A percentile compares a stretch with the other conserved stretches of the same genome.
phyloP scores from a whole-genome alignment of 257 asterid species.

The Salvia hispanica region DNA sequence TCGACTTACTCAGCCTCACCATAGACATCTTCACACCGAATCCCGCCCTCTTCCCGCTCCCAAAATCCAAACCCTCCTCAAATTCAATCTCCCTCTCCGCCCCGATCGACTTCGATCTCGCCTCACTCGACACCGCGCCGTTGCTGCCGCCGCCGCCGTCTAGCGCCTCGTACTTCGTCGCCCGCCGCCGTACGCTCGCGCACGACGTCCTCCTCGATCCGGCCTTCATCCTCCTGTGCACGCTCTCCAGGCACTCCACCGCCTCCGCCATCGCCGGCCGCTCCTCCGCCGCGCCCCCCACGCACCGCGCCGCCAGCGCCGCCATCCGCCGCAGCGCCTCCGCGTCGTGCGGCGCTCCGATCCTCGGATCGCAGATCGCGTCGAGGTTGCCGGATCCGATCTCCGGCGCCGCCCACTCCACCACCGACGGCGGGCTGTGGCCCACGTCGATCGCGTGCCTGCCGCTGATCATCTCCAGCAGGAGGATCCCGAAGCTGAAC shows the following conservation, averaged over 20 bases:
- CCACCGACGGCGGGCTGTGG: slow-evolving; percentile 79
- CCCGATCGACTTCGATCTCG: too few relatives aligned
- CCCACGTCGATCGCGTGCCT: slow-evolving; percentile 80
- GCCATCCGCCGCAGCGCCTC: slow-evolving; percentile 52
- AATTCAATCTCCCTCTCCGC: too few relatives aligned
- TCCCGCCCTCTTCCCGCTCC: slow-evolving; percentile 25
- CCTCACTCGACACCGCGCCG: too few relatives aligned
- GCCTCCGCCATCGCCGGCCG: slow-evolving; percentile 90
- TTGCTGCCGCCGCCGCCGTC: too few relatives aligned
- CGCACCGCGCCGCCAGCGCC: slow-evolving; percentile 66
- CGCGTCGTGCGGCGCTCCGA: slow-evolving; percentile 51
- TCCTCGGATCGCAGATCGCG: slow-evolving; percentile 62
- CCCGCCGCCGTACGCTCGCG: too few relatives aligned
- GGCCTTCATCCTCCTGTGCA: slow-evolving; percentile 44
- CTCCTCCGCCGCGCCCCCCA: slow-evolving; percentile 49
- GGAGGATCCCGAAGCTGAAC: slow-evolving; percentile 76
- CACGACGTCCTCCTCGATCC: slow-evolving; percentile 33
- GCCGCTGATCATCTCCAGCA: slow-evolving; percentile 77
- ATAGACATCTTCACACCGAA: slow-evolving; percentile 52
- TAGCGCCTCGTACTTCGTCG: too few relatives aligned
- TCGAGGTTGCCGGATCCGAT: slow-evolving; percentile 52
- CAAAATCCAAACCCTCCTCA: too few relatives aligned
- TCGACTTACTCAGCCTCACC: slow-evolving; percentile 64
- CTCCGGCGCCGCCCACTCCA: slow-evolving; percentile 80
- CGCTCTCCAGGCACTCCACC: slow-evolving; percentile 51